Conservation (phyloP, 1,284 basidiomycete species). For the Boletus mariae region DNA sequence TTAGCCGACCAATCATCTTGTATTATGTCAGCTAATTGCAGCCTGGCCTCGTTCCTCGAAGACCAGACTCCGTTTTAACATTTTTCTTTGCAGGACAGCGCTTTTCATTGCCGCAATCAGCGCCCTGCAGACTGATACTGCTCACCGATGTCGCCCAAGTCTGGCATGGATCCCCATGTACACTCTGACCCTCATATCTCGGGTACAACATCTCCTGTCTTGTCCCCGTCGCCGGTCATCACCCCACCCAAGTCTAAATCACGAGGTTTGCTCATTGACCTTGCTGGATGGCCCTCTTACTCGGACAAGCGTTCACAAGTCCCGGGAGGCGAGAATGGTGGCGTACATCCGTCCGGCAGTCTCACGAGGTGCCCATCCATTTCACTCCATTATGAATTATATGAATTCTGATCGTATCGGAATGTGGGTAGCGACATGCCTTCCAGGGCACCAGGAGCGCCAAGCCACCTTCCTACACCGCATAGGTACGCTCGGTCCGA, state of each 20-base stretch:
- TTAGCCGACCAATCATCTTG: background rate
- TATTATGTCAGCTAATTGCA: slow-evolving; percentile 28
- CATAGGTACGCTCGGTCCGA: slow-evolving; percentile 17
- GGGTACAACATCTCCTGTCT: slow-evolving; percentile 1
- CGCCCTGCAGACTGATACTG: too few species aligned
- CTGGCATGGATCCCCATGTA: slow-evolving; percentile 8
- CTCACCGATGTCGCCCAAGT: background rate
- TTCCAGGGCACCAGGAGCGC: background rate
- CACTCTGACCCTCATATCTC: slow-evolving; percentile 6
- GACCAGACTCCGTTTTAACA: background rate
- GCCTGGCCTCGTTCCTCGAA: slow-evolving; percentile 13
- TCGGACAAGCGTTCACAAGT: slow-evolving; percentile 15
- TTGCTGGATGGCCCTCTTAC: slow-evolving; percentile 18
- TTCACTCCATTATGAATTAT: background rate
- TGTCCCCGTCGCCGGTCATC: slow-evolving; percentile 8
- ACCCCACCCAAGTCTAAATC: slow-evolving; percentile 13
- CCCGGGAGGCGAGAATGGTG: slow-evolving; percentile 13
- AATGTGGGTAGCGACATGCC: slow-evolving; percentile 10
- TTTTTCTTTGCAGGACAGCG: slow-evolving; percentile 1
- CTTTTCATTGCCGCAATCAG: too few species aligned
- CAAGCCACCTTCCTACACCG: slow-evolving; percentile 28
- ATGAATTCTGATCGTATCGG: background rate
- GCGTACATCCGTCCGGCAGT: slow-evolving; percentile 7
- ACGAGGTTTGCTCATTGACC: slow-evolving; percentile 10
- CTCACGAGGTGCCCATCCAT: slow-evolving; percentile 15